These are phyloP conservation scores for Colletotrichum higginsianum DNA, from an alignment of 2,329 filamentous ascomycete species.

Conservation along the genomic window DNA sequence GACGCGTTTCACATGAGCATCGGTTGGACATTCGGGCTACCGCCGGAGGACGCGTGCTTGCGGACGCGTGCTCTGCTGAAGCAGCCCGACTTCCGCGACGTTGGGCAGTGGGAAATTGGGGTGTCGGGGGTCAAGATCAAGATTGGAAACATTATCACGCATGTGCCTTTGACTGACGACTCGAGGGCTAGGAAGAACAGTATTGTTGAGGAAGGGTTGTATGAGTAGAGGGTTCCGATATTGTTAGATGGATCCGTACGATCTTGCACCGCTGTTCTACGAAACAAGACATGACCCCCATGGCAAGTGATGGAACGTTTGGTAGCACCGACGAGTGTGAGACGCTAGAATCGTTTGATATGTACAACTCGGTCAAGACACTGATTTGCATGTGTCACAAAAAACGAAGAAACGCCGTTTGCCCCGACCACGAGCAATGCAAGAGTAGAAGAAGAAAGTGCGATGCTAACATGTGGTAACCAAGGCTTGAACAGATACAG, in stretches of 20 bases:
- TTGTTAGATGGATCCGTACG: neutral
- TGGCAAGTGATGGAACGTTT: neutral
- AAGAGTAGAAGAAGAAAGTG: conserved; percentile 19
- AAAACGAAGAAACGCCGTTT: conserved; percentile 21
- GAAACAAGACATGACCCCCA: too few relatives aligned
- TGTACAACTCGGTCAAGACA: conserved; percentile 23
- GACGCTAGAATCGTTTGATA: conserved; percentile 13
- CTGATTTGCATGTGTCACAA: neutral
- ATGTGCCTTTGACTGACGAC: conserved; percentile 56
- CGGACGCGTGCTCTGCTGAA: conserved; percentile 53
- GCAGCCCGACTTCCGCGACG: conserved; percentile 43
- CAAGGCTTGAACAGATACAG: neutral
- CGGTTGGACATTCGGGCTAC: conserved; percentile 81
- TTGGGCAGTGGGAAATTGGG: conserved; percentile 62
- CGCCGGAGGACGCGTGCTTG: conserved; percentile 59
- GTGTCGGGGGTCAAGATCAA: conserved; percentile 80
- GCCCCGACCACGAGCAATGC: conserved; percentile 25
- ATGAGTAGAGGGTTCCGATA: neutral
- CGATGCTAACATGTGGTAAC: conserved; percentile 12
- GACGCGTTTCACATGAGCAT: conserved; percentile 89
- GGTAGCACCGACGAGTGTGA: neutral
- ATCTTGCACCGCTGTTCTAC: too few relatives aligned
- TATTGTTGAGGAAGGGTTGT: neutral
- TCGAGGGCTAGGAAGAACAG: neutral
- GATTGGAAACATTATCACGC: conserved; percentile 79